A percentile compares a stretch with the other conserved stretches of the same genome.
Evolutionary conservation across 768 basidiomycete species (phyloP).

Genomic region (Suillus subalutaceus): DNA sequence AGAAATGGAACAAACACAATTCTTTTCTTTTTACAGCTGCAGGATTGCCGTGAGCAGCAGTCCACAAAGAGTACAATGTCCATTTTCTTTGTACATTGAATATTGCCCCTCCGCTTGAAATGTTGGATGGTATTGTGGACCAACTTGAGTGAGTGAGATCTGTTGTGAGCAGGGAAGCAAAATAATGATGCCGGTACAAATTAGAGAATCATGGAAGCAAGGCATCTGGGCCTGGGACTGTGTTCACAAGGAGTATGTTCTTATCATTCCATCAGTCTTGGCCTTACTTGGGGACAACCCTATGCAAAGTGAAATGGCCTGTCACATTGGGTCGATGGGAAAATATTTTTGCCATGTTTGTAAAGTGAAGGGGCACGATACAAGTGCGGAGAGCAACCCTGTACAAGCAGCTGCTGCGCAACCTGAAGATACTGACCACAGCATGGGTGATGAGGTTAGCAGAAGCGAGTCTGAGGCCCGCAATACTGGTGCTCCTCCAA

Average conservation of each 20-base stretch:
- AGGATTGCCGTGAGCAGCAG: constrained; percentile 17
- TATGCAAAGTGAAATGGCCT: constrained; percentile 30
- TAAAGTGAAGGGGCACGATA: constrained; percentile 6
- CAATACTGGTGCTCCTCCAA: too few relatives aligned
- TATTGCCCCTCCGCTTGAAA: constrained; percentile 24
- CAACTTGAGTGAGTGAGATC: constrained; percentile 21
- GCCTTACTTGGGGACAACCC: constrained; percentile 28
- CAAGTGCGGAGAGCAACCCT: background rate
- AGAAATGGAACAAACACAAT: constrained; percentile 35
- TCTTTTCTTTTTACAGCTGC: constrained; percentile 22
- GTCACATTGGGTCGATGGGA: constrained; percentile 27
- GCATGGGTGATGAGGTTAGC: background rate
- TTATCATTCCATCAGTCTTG: constrained; percentile 20
- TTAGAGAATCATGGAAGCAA: constrained; percentile 13
- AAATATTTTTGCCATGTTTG: constrained; percentile 29
- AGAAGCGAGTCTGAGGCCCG: background rate
- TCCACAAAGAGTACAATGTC: constrained; percentile 18
- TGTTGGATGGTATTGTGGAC: constrained; percentile 24
- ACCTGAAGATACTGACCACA: background rate
- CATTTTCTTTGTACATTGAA: constrained; percentile 30
- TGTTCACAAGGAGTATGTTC: constrained; percentile 16
- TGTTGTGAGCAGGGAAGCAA: background rate
- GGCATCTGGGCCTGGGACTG: constrained; percentile 25
- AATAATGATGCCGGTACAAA: background rate
- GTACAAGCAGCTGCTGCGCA: background rate